Evolutionary conservation across 768 basidiomycete genomes (phyloP), one percentile per base, ranked within the genome.

Genomic region (Termitomyces sp.): DNA sequence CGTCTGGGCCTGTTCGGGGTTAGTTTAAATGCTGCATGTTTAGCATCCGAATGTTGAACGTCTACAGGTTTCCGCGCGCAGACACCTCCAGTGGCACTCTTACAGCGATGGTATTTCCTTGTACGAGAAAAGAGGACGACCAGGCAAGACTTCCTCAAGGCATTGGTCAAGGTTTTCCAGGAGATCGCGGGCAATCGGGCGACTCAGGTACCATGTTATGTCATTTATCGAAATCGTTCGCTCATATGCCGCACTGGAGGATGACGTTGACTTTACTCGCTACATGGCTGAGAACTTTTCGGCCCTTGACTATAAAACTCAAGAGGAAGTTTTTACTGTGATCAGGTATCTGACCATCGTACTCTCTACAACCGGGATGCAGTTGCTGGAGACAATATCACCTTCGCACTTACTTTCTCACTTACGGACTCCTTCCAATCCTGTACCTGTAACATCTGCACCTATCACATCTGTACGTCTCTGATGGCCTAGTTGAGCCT

Each of bases 261-360:
- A 89, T 60, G 91, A 97, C 65, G 79, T 95, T 53, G 85, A 89
- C 49, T 93, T 98, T 68, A 82, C 82, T 4, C 87, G 95, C 55
- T 99, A 94, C 74, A 91, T 98, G 84, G 88, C 93, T 0, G 97
- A 98, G 69, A 98, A 98, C 67, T 88, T 98, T 57, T 82, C 95
- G 0, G 77, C 88, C 0, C 84, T 99, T 59, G 95, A 98, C 34
- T 98, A 95, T 78, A 98, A 94, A 76, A 92, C 93, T 0, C 88
- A 90, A 65, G 97, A 99, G 71, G 97, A 98, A 72, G 87, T 89
- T 5, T 75, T 98, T 53, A 86, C 89, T 5, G 87, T 98, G 24
- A 83, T 97, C 67, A 90, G 89, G 59, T 81, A 82, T 55, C 78
- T 95, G 56, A 93, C 91, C 9, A 74, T 81, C 18, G 79, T 89